Evolutionary conservation across 306 rosid species (phyloP).

Genomic region (Trifolium pratense): DNA sequence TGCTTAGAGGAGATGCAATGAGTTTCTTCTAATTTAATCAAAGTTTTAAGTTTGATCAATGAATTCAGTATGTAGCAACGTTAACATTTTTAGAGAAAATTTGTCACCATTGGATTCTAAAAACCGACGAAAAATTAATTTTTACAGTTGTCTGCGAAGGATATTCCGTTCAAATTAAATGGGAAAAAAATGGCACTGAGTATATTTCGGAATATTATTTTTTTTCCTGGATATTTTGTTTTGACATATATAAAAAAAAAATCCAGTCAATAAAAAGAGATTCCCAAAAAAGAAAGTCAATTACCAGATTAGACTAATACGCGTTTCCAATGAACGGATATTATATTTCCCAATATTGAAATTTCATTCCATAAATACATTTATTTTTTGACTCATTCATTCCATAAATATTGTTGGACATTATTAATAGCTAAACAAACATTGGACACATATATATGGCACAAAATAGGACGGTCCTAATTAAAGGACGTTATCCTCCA

Average conservation of each 20-base stretch:
- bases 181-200: no score
- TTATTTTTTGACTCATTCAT: not conserved
- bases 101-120: no score
- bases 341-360: not conserved
- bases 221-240: no score
- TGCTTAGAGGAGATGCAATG: no score
- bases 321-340: slow-evolving; percentile 21
- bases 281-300: not conserved
- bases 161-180: no score
- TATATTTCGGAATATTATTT: no score
- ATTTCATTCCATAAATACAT: slow-evolving; percentile 5
- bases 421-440: slow-evolving; percentile 18
- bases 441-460: slow-evolving; percentile 42
- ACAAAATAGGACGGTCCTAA: slow-evolving; percentile 45
- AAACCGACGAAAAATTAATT: no score
- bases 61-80: no score
- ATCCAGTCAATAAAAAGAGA: not conserved
- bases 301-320: not conserved
- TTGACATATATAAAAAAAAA: not conserved
- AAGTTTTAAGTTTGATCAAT: no score
- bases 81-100: no score
- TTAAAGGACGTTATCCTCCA: slow-evolving; percentile 23
- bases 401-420: slow-evolving; percentile 25
- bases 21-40: no score
- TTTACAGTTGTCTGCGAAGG: no score